Evolutionary conservation across 73 alveolate species (phyloP).

Genomic region (Symbiodinium natans): DNA sequence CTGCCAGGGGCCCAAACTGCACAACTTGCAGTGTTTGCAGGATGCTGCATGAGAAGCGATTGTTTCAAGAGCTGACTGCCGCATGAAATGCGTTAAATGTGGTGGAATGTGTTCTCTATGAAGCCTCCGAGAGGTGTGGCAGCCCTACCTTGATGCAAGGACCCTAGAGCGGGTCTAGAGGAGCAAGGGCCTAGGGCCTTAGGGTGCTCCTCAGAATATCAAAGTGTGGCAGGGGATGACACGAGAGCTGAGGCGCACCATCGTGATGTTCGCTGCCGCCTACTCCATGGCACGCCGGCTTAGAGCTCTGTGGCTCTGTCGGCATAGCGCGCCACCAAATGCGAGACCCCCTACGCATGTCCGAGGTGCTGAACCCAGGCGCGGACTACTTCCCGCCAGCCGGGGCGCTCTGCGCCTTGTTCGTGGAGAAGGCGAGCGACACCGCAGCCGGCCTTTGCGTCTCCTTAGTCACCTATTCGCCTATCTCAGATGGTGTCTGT

Average conservation of each 20-base stretch:
- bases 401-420: constrained; percentile 70
- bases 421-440: constrained; percentile 74
- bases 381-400: constrained; percentile 91
- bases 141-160: not conserved
- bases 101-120: not conserved
- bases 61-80: not conserved
- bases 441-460: not conserved
- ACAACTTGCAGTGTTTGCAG: too few relatives aligned
- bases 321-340: too few relatives aligned
- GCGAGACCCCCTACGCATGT: too few relatives aligned
- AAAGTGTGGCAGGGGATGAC: not conserved
- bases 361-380: constrained; percentile 30
- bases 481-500: too few relatives aligned
- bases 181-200: too few relatives aligned
- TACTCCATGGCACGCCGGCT: constrained; percentile 24
- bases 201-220: not conserved
- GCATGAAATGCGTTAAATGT: not conserved
- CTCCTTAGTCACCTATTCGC: too few relatives aligned
- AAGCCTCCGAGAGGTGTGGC: not conserved
- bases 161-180: not conserved
- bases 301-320: too few relatives aligned
- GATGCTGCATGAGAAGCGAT: not conserved
- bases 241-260: constrained; percentile 20
- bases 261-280: constrained; percentile 53
- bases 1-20: not conserved